Percentiles rank a stretch among this genome's conserved stretches.
Conservation (phyloP, 352 stramenopile genomes). For the Globisporangium spiculum region DNA sequence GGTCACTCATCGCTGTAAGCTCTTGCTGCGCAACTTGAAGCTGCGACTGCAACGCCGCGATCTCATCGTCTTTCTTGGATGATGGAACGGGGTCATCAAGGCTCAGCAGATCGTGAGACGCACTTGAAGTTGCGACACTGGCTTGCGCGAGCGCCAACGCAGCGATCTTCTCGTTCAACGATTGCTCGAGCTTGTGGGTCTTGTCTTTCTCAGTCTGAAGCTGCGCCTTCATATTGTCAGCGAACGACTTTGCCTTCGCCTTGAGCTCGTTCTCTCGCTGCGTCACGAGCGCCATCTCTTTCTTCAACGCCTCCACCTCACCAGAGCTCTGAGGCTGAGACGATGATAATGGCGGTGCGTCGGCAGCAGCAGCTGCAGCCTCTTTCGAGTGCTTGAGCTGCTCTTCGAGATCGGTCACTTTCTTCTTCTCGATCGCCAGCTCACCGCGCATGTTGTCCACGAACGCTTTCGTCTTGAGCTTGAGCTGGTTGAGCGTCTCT, state of each 20-base stretch:
- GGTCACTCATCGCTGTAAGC: constrained; percentile 30
- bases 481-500: constrained; percentile 76
- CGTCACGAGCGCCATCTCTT: constrained; percentile 38
- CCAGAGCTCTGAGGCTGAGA: neutral
- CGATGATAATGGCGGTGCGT: neutral
- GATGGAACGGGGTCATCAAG: constrained; percentile 18
- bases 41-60: constrained; percentile 36
- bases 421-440: constrained; percentile 61
- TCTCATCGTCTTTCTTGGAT: constrained; percentile 28
- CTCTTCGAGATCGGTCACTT: constrained; percentile 50
- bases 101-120: constrained; percentile 14
- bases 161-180: constrained; percentile 42
- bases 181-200: constrained; percentile 39
- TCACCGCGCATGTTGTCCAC: constrained; percentile 75
- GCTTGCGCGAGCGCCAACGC: constrained; percentile 28
- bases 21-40: constrained; percentile 32
- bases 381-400: constrained; percentile 35
- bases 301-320: constrained; percentile 42
- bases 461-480: constrained; percentile 83
- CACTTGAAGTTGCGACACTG: constrained; percentile 14
- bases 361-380: constrained; percentile 6
- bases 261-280: constrained; percentile 67
- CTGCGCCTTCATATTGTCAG: constrained; percentile 65
- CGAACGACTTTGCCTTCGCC: constrained; percentile 61
- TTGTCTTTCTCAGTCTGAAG: constrained; percentile 63